Evolutionary conservation across 257 asterid genomes (phyloP).

Genomic region (Buddleja alternifolia): DNA sequence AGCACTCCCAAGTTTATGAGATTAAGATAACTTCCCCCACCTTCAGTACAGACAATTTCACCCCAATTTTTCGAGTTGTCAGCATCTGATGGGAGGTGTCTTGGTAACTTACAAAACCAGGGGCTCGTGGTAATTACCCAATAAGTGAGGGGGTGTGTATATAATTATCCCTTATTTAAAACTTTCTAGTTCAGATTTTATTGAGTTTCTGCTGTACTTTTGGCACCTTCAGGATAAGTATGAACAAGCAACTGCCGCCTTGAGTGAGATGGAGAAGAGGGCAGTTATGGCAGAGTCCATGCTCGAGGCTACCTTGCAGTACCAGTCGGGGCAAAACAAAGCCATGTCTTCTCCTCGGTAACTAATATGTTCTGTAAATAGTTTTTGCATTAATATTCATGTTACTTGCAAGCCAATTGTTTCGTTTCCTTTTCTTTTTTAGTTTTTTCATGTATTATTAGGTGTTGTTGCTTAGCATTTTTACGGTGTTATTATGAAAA

Average conservation of each 20-base stretch:
- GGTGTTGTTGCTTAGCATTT: not conserved
- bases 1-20: too few species aligned
- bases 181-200: not conserved
- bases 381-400: not conserved
- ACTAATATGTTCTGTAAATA: not conserved
- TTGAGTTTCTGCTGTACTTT: conserved; percentile 3
- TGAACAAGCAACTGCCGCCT: conserved; percentile 59
- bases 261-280: conserved; percentile 85
- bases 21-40: too few species aligned
- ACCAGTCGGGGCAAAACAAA: conserved; percentile 85
- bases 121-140: too few species aligned
- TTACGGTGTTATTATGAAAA: too few species aligned
- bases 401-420: not conserved
- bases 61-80: not conserved
- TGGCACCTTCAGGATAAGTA: conserved; percentile 65
- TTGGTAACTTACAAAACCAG: too few species aligned
- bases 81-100: too few species aligned
- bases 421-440: not conserved
- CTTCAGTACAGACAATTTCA: too few species aligned
- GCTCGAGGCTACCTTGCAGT: conserved; percentile 96
- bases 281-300: conserved; percentile 95
- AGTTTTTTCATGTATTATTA: not conserved
- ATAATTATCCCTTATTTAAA: not conserved
- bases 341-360: conserved; percentile 83
- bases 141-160: too few species aligned